Percentiles rank a stretch among this genome's conserved stretches.
phyloP scores from a whole-genome alignment of 345 rosid genomes.

The Populus pruinosa region DNA sequence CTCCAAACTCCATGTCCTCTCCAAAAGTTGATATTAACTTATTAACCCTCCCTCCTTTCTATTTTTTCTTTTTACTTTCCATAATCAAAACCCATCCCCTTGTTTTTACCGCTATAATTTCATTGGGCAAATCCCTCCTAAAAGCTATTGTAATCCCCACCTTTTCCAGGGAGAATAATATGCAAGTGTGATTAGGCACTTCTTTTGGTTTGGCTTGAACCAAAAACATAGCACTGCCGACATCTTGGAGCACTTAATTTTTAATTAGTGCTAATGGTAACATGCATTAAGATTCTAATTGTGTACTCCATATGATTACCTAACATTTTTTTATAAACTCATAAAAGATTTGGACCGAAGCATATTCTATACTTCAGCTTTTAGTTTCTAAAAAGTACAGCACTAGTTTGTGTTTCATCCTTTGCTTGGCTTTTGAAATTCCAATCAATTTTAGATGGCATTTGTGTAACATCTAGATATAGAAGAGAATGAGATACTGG shows the following conservation, averaged over 20 bases:
- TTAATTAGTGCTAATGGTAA: constrained; percentile 19
- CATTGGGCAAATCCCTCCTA: background rate
- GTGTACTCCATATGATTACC: constrained; percentile 36
- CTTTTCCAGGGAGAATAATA: background rate
- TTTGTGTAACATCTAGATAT: too few species aligned
- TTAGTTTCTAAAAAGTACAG: background rate
- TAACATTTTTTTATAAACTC: background rate
- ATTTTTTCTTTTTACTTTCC: background rate
- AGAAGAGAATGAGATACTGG: too few species aligned
- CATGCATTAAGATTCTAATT: constrained; percentile 33
- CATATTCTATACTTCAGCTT: background rate
- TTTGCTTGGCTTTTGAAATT: background rate
- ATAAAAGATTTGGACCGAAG: background rate
- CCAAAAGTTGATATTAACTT: constrained; percentile 25
- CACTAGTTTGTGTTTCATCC: background rate
- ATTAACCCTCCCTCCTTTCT: background rate
- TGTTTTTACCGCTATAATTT: background rate
- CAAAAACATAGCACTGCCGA: constrained; percentile 1
- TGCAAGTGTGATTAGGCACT: constrained; percentile 12
- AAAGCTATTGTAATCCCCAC: too few species aligned
- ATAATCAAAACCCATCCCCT: background rate
- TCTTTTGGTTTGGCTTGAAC: background rate
- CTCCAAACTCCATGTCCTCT: constrained; percentile 50
- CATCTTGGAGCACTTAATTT: constrained; percentile 18
- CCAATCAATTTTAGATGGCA: too few species aligned